Evolutionary conservation across 225 moss, liverwort and hornwort species (phyloP), one percentile per base, ranked within the genome.

Genomic region (Pseudoscleropodium purum): DNA sequence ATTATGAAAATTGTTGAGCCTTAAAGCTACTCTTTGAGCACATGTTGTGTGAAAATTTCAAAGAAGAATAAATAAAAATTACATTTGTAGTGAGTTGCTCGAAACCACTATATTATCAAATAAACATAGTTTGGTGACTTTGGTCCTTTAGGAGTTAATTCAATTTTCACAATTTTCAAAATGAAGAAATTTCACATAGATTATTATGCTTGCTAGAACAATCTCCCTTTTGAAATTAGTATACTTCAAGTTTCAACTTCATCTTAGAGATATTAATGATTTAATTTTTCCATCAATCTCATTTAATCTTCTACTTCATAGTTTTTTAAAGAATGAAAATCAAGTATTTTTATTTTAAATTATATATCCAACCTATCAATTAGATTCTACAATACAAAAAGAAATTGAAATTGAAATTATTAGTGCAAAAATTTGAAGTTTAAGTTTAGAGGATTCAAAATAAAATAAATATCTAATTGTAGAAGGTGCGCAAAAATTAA

Each of bases 321-420:
- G 20, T 68, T 68, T 68, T 10, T 64, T 65, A 33, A 29, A 63
- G 33, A 65, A 33, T 65, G 17, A 33, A 63, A 66, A 33, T 5
- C 2, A 18, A 34, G 2, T 65, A 18, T 65, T 33, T 26, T 54
- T 54, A 54, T 16, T 31, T 31, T 2, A 52, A 52, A 52, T 52
- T 52, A 15, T 52, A 52, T 52, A 52, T 4, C 18, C 1, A 68
- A 1, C 13, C 2, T n/a, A 0, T 23, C 7, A 69, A 69, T 1
- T 69, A 1, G 24, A 69, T 39, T 39, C 13, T n/a, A n/a, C 20
- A 12, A 69, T 0, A n/a, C 11, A n/a, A 69, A n/a, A 23, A 37
- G 4, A 52, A 52, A 0, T 69, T n/a, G 2, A n/a, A 21, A 12
- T 69, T 4, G n/a, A n/a, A n/a, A 23, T 69, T 13, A 21, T 12